These are phyloP conservation scores for Onygenales sp. DNA, from an alignment of 2,329 filamentous ascomycete genomes.

Conservation along the genomic window DNA sequence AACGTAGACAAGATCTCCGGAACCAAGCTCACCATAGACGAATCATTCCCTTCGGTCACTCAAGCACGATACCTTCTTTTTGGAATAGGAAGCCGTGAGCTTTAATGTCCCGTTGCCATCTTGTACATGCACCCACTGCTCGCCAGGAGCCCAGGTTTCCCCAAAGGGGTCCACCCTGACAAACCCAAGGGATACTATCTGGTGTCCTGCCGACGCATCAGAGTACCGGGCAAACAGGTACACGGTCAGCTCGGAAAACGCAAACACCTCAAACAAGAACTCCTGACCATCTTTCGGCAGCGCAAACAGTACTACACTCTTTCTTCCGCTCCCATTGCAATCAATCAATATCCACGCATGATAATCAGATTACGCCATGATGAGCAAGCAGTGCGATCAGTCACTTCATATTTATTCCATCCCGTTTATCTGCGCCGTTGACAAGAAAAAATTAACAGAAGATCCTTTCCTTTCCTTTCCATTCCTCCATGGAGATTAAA, in stretches of 20 bases:
- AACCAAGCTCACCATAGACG: slow-evolving; percentile 4
- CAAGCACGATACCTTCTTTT: slow-evolving; percentile 4
- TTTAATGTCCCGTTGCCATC: slow-evolving; percentile 1
- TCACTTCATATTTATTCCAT: no score
- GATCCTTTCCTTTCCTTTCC: no score
- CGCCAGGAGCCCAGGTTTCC: not conserved
- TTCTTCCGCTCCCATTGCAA: not conserved
- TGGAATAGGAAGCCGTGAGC: not conserved
- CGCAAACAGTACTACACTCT: not conserved
- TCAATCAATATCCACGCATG: no score
- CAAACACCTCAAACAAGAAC: slow-evolving; percentile 3
- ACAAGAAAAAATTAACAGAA: no score
- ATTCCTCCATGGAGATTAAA: no score
- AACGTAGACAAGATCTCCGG: slow-evolving; percentile 3
- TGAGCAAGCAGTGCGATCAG: no score
- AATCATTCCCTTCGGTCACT: slow-evolving; percentile 1
- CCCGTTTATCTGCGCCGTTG: no score
- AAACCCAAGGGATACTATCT: slow-evolving; percentile 4
- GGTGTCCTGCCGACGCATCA: slow-evolving; percentile 1
- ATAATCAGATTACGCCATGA: no score
- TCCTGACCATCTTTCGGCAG: not conserved
- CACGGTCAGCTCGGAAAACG: slow-evolving; percentile 3
- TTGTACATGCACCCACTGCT: slow-evolving; percentile 1
- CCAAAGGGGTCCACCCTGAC: slow-evolving; percentile 4
- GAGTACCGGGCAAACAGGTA: slow-evolving; percentile 3